A percentile compares a stretch with the other conserved stretches of the same genome.
Conservation (phyloP, 1,284 basidiomycete species). For the Boletus calvinii region DNA sequence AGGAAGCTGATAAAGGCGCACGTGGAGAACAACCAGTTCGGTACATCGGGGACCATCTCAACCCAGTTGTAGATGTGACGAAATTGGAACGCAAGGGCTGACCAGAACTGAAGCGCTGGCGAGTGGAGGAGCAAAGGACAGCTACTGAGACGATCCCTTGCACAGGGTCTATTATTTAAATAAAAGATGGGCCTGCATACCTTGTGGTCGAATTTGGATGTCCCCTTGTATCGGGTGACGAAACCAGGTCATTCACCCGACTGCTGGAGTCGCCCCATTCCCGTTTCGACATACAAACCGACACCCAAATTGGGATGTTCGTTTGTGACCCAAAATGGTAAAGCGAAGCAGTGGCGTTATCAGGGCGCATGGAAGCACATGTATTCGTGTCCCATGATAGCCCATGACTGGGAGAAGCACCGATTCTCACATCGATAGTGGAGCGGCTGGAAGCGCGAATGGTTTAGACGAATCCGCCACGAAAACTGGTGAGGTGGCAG, state of each 20-base stretch:
- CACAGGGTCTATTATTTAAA: conserved; percentile 12
- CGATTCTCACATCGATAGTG: conserved; percentile 8
- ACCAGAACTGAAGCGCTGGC: conserved; percentile 10
- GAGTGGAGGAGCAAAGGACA: conserved; percentile 6
- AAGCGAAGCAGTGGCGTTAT: conserved; percentile 6
- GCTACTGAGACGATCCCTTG: background rate
- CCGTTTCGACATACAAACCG: conserved; percentile 30
- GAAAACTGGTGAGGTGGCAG: background rate
- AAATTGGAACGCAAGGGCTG: conserved; percentile 5
- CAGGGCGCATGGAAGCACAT: conserved; percentile 9
- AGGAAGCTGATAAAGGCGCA: conserved; percentile 38
- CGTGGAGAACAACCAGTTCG: conserved; percentile 34
- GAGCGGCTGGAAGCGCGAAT: conserved; percentile 17
- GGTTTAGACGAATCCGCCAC: background rate
- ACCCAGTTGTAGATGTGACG: conserved; percentile 26
- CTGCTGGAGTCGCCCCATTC: conserved; percentile 10
- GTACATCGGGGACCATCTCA: conserved; percentile 25
- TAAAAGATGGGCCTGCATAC: conserved; percentile 10
- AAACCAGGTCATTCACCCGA: conserved; percentile 10
- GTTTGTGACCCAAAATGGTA: conserved; percentile 27
- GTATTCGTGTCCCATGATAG: conserved; percentile 20
- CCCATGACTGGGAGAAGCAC: conserved; percentile 18
- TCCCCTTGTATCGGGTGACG: conserved; percentile 36
- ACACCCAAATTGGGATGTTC: conserved; percentile 20
- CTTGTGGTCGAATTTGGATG: conserved; percentile 35